Percentiles rank a stretch among this genome's conserved stretches.
Conservation (phyloP, 2,329 filamentous ascomycete species). For the Fonsecaea erecta region DNA sequence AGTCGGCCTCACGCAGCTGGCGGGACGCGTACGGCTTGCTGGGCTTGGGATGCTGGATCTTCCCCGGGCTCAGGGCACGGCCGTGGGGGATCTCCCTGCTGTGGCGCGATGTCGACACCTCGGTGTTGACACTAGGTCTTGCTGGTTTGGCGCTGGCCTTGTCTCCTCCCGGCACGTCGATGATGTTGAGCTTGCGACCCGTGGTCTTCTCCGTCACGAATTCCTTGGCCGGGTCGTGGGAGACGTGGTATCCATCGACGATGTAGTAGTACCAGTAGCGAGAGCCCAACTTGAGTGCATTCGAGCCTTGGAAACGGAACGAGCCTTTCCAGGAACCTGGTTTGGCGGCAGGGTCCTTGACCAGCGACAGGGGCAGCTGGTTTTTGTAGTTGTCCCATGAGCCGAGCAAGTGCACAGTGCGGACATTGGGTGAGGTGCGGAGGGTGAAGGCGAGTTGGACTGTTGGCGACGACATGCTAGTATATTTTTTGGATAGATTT, state of each 20-base stretch:
- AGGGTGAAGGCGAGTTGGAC: conserved; percentile 95
- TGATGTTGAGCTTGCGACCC: conserved; percentile 94
- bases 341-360: conserved; percentile 80
- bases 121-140: conserved; percentile 44
- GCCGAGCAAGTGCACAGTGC: conserved; percentile 95
- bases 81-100: conserved; percentile 77
- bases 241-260: conserved; percentile 98
- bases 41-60: conserved; percentile 90
- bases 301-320: conserved; percentile 86
- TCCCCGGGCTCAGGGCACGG: conserved; percentile 81
- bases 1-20: conserved; percentile 82
- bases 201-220: conserved; percentile 95
- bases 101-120: conserved; percentile 55
- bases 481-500: conserved; percentile 11
- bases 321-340: conserved; percentile 92
- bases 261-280: conserved; percentile 99
- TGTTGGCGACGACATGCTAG: conserved; percentile 56
- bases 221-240: conserved; percentile 88
- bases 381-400: conserved; percentile 98
- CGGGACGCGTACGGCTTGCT: conserved; percentile 84
- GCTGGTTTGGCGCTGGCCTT: conserved; percentile 45
- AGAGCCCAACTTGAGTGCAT: conserved; percentile 80
- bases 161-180: conserved; percentile 76
- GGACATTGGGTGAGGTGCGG: conserved; percentile 93
- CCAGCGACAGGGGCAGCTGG: conserved; percentile 81